phyloP scores from a whole-genome alignment of 805 yeast genomes.

The Pichia heedii region DNA sequence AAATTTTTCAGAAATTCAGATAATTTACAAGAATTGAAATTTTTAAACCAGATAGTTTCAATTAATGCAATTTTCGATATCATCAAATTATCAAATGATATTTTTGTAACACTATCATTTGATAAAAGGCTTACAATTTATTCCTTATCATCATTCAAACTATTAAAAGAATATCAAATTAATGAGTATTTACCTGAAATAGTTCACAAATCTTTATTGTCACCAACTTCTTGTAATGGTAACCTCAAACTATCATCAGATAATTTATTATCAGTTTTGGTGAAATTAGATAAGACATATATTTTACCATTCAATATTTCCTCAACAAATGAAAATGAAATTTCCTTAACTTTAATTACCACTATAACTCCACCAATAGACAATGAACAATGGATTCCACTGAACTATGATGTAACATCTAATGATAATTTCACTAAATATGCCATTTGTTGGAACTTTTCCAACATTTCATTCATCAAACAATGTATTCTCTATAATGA shows the following conservation, averaged over 20 bases:
- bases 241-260: slow-evolving; percentile 10
- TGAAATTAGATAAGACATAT: slow-evolving; percentile 15
- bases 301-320: slow-evolving; percentile 17
- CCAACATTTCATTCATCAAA: slow-evolving; percentile 16
- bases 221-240: slow-evolving; percentile 15
- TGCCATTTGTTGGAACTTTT: slow-evolving; percentile 21
- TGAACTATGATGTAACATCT: slow-evolving; percentile 13
- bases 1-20: slow-evolving; percentile 15
- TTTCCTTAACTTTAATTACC: slow-evolving; percentile 7
- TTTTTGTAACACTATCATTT: slow-evolving; percentile 39
- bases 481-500: slow-evolving; percentile 10
- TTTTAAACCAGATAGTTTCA: neutral
- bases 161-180: slow-evolving; percentile 16
- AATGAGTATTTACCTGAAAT: slow-evolving; percentile 17
- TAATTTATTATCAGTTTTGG: slow-evolving; percentile 19
- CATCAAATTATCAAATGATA: slow-evolving; percentile 7
- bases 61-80: slow-evolving; percentile 18
- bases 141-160: slow-evolving; percentile 35
- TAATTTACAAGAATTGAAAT: neutral
- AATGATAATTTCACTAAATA: slow-evolving; percentile 5
- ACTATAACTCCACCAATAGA: slow-evolving; percentile 13
- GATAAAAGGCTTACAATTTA: slow-evolving; percentile 50
- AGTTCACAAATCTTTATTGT: slow-evolving; percentile 14
- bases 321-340: slow-evolving; percentile 4
- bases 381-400: slow-evolving; percentile 19